A percentile compares a stretch with the other conserved stretches of the same genome.
Evolutionary conservation across 2,329 filamentous ascomycete species (phyloP).

Genomic region (Hypomyces perniciosus): DNA sequence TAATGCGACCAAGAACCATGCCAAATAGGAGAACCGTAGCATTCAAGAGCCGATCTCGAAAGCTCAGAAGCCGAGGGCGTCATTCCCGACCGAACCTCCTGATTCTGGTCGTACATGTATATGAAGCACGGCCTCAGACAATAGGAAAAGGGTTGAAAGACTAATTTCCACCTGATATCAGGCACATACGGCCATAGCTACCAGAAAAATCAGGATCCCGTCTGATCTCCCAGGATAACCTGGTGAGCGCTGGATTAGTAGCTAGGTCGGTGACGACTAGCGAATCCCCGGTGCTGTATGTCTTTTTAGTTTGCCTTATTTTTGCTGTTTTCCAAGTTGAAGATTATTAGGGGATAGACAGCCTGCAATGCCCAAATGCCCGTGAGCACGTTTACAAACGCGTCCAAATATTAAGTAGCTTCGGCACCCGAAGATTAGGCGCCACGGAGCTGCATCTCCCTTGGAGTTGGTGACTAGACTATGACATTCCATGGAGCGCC

Average conservation of each 20-base stretch:
- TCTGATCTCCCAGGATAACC: slow-evolving; percentile 16
- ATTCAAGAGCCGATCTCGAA: not conserved
- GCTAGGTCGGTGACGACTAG: slow-evolving; percentile 16
- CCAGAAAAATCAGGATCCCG: slow-evolving; percentile 16
- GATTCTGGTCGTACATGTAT: not conserved
- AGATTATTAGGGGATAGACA: too few relatives aligned
- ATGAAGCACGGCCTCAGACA: not conserved
- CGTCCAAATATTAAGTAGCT: too few relatives aligned
- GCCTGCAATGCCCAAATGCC: too few relatives aligned
- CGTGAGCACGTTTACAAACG: too few relatives aligned
- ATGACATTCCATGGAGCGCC: not conserved
- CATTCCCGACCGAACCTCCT: not conserved
- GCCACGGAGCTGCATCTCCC: not conserved
- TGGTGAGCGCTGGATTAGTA: slow-evolving; percentile 16
- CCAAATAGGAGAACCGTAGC: not conserved
- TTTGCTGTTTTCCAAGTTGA: not conserved
- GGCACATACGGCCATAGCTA: slow-evolving; percentile 17
- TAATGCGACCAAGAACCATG: not conserved
- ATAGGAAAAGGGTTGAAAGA: not conserved
- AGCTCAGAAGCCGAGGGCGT: not conserved
- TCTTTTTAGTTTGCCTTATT: slow-evolving; percentile 3
- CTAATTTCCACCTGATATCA: not conserved
- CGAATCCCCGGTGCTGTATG: slow-evolving; percentile 17
- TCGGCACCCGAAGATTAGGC: slow-evolving; percentile 11
- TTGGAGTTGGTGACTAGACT: too few relatives aligned